A percentile compares a stretch with the other conserved stretches of the same genome.
phyloP scores from a whole-genome alignment of 148 eudicot genomes.

The Spergularia marina region DNA sequence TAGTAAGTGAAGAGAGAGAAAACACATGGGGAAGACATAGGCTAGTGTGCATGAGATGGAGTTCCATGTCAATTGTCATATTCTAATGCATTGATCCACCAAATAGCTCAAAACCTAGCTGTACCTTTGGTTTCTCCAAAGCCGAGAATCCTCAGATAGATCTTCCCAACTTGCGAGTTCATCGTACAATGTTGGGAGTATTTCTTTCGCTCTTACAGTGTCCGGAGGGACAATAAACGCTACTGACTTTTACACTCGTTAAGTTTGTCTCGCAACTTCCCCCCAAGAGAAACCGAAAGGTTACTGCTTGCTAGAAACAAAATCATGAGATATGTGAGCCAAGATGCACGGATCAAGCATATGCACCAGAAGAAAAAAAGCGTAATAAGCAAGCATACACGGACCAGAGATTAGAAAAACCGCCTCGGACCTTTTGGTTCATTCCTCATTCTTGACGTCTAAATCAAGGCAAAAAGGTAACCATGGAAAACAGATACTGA shows the following conservation, averaged over 20 bases:
- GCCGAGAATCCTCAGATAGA: conserved; percentile 11
- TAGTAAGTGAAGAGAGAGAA: not conserved
- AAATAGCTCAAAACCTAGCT: not conserved
- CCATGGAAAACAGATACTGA: not conserved
- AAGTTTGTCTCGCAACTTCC: too few relatives aligned
- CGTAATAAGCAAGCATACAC: too few relatives aligned
- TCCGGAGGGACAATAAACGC: too few relatives aligned
- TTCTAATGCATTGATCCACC: not conserved
- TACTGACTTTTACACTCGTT: too few relatives aligned
- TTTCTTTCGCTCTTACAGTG: too few relatives aligned
- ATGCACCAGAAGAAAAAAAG: too few relatives aligned
- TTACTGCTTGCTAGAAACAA: too few relatives aligned
- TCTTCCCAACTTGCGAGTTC: conserved; percentile 2
- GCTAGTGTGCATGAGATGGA: not conserved
- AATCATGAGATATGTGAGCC: too few relatives aligned
- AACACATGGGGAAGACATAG: conserved; percentile 1
- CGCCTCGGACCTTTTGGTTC: conserved; percentile 9
- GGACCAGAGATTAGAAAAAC: too few relatives aligned
- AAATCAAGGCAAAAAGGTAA: not conserved
- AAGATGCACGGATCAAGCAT: too few relatives aligned
- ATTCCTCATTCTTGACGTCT: conserved; percentile 5
- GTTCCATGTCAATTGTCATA: conserved; percentile 1
- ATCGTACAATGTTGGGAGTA: conserved; percentile 2
- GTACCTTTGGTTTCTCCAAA: not conserved
- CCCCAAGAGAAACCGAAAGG: too few relatives aligned